phyloP scores from a whole-genome alignment of 305 asterid genomes.

The Plantago coronopus region DNA sequence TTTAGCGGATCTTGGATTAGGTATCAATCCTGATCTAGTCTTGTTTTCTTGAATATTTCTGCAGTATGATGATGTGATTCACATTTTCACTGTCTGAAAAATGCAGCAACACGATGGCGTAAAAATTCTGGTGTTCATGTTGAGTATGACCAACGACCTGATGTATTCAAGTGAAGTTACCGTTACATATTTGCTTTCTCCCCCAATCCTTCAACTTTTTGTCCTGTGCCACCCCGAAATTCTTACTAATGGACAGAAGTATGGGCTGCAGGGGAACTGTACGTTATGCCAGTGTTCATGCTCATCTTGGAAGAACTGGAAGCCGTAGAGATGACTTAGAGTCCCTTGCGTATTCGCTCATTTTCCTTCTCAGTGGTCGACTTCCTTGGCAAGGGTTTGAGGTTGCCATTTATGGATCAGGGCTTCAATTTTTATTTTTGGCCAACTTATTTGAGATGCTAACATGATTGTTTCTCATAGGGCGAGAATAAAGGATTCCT shows the following conservation, averaged over 20 bases:
- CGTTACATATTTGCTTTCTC: not conserved
- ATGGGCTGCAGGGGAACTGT: slow-evolving; percentile 58
- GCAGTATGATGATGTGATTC: not conserved
- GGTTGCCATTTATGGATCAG: slow-evolving; percentile 30
- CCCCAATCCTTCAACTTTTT: not conserved
- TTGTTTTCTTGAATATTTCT: slow-evolving; percentile 6
- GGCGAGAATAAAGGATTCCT: slow-evolving; percentile 68
- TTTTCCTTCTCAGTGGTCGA: slow-evolving; percentile 66
- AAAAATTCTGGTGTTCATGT: slow-evolving; percentile 51
- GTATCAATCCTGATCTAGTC: slow-evolving; percentile 30
- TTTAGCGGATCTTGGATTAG: slow-evolving; percentile 74
- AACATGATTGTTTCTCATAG: slow-evolving; percentile 27
- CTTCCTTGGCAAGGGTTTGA: slow-evolving; percentile 78
- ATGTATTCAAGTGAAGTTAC: slow-evolving; percentile 44
- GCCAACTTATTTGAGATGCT: slow-evolving; percentile 17
- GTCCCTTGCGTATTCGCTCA: slow-evolving; percentile 69
- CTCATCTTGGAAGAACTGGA: slow-evolving; percentile 74
- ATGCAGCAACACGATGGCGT: slow-evolving; percentile 52
- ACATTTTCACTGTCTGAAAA: slow-evolving; percentile 7
- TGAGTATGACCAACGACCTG: slow-evolving; percentile 62
- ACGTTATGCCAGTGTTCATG: slow-evolving; percentile 73
- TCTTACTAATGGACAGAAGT: slow-evolving; percentile 13
- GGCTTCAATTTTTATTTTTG: slow-evolving; percentile 3
- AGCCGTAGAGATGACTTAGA: slow-evolving; percentile 78
- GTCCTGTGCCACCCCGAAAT: not conserved